Percentiles rank a stretch among this genome's conserved stretches.
phyloP scores from a whole-genome alignment of 192 early-diverging fungal species.

The Coemansia sp. region DNA sequence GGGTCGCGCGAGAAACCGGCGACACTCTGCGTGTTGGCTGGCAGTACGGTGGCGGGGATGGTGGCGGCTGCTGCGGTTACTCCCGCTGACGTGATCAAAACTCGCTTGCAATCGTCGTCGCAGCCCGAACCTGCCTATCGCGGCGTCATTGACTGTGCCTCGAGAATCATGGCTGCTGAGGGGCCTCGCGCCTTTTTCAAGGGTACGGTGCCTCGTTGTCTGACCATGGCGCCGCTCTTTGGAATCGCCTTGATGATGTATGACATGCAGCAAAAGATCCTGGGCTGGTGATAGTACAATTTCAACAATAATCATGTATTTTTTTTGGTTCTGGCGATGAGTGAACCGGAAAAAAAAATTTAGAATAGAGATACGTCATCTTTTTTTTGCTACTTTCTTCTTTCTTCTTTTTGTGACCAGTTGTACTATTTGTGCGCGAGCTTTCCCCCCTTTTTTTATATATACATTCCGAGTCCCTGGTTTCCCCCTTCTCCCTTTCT shows the following conservation, averaged over 20 bases:
- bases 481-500: too few relatives aligned
- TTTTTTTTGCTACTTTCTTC: too few relatives aligned
- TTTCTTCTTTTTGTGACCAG: neutral
- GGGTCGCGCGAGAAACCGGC: constrained; percentile 73
- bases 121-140: constrained; percentile 51
- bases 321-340: neutral
- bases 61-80: constrained; percentile 75
- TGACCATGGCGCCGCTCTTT: constrained; percentile 61
- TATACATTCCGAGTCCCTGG: neutral
- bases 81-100: constrained; percentile 88
- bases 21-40: constrained; percentile 79
- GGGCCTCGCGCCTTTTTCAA: constrained; percentile 72
- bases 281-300: constrained; percentile 38
- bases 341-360: neutral
- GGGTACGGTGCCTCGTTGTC: constrained; percentile 60
- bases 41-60: constrained; percentile 96
- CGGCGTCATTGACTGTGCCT: constrained; percentile 52
- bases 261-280: constrained; percentile 65
- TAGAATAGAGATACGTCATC: neutral
- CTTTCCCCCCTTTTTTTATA: too few relatives aligned
- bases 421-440: neutral
- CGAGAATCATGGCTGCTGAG: constrained; percentile 57
- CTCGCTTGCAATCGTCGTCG: constrained; percentile 67
- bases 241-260: constrained; percentile 68
- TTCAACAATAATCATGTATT: too few relatives aligned